These are phyloP conservation scores for Penicillium antarcticum DNA, from an alignment of 495 filamentous ascomycete species.

Conservation along the genomic window DNA sequence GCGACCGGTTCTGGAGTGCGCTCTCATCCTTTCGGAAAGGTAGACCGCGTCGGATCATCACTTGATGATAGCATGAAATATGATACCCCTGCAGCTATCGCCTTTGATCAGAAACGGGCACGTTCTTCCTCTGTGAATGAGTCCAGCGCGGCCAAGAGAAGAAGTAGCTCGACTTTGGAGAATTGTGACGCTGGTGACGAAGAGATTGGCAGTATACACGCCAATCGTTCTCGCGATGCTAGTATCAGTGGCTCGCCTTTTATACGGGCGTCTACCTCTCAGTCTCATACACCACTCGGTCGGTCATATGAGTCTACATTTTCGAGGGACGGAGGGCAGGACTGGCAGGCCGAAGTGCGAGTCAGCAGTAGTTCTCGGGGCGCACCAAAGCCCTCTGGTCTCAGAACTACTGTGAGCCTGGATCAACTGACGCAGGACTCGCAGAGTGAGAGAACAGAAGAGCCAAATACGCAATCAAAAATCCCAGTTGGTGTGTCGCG, in stretches of 20 bases:
- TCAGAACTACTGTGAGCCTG: slow-evolving; percentile 28
- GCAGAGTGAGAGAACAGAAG: slow-evolving; percentile 6
- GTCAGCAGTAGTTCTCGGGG: slow-evolving; percentile 7
- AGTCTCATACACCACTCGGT: slow-evolving; percentile 29
- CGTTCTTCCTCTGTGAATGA: slow-evolving; percentile 20
- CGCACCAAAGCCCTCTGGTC: slow-evolving; percentile 27
- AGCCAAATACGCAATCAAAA: slow-evolving; percentile 20
- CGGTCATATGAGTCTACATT: slow-evolving; percentile 32
- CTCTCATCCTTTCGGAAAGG: slow-evolving; percentile 6
- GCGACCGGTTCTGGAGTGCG: slow-evolving; percentile 9
- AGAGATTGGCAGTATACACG: slow-evolving; percentile 19
- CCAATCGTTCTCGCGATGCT: slow-evolving; percentile 30
- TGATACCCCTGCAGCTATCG: background rate
- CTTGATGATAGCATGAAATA: slow-evolving; percentile 11
- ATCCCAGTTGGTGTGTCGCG: slow-evolving; percentile 76
- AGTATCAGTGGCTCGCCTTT: slow-evolving; percentile 46
- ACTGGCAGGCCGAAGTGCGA: slow-evolving; percentile 24
- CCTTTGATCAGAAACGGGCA: slow-evolving; percentile 23
- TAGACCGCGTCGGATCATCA: slow-evolving; percentile 6
- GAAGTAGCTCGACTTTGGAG: slow-evolving; percentile 16
- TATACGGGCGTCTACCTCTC: slow-evolving; percentile 29
- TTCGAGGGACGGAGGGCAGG: slow-evolving; percentile 26
- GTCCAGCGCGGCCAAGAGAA: slow-evolving; percentile 16
- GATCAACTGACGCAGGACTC: slow-evolving; percentile 18
- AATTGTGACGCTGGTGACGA: slow-evolving; percentile 14